Base-by-base conservation (phyloP, 805 yeast species). In the Cyberlindnera amylophila region DNA sequence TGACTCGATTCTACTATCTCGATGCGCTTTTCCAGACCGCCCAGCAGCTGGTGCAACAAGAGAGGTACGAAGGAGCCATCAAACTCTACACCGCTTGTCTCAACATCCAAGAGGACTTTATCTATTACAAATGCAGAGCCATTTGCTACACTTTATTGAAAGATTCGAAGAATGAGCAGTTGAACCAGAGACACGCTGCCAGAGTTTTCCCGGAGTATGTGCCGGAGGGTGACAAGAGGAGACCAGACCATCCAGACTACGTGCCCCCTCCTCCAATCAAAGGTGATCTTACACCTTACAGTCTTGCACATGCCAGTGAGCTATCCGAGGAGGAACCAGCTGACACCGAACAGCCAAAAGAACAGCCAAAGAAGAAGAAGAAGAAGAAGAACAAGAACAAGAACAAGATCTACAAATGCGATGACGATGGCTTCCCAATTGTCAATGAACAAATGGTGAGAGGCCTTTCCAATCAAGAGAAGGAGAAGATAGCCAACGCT, bases 401-500 rank as follows among this genome's bases (percentile, higher is more conserved):
- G 27, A 33, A 18, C 27, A 16, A 33, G 36, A 33, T 14, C 23
- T 14, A 33, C 7, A 11, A 6, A 8, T 14, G 17, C 23, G 17
- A 33, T 14, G 36, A 33, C 8, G 11, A 19, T 17, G 17, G 27
- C 27, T 23, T 23, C 27, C 27, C 27, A 23, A 23, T 23, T 11
- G 11, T 23, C 27, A 23, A 7, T 23, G 27, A 7, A 23, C 10
- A 23, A 7, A 7, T 7, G 7, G 27, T 23, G 10, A 23, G 11
- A 11, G 11, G 10, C 27, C 7, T 23, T 23, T 23, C 27, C 11
- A 7, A 19, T 6, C 23, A 33, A 27, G 18, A 33, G 27, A 33
- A 19, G 27, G 36, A 32, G 34, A 32, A 32, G 34, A 32, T 14
- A 19, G 34, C 12, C 16, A 32, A 32, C 8, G 27, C 27, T 23